A percentile compares a stretch with the other conserved stretches of the same genome.
Conservation (phyloP, 2,329 filamentous ascomycete species). For the Botrytis byssoidea region DNA sequence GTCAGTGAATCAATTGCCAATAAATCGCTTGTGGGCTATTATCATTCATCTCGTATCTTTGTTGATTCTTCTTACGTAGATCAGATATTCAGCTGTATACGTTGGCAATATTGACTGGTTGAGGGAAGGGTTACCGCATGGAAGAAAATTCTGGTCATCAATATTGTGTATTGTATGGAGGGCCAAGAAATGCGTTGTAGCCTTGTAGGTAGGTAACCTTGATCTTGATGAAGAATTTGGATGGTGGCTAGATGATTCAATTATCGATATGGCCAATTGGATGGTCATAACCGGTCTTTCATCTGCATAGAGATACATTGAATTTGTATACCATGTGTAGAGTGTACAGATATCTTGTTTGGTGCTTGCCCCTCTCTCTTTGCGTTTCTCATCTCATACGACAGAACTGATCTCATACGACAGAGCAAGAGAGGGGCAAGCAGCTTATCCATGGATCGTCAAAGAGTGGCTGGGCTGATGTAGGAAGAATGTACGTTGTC, state of each 20-base stretch:
- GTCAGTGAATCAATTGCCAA: background rate
- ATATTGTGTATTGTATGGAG: background rate
- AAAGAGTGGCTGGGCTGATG: background rate
- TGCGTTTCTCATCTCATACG: background rate
- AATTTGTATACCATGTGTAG: background rate
- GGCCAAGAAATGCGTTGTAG: background rate
- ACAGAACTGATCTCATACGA: background rate
- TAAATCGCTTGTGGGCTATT: background rate
- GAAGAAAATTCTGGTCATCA: background rate
- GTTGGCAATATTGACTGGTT: background rate
- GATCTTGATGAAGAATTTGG: background rate
- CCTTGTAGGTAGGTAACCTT: background rate
- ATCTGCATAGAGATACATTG: background rate
- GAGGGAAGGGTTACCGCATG: background rate
- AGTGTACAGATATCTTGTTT: background rate
- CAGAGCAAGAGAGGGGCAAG: background rate
- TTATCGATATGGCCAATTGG: background rate
- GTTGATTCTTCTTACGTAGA: background rate
- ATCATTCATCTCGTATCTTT: background rate
- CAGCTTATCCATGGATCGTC: slow-evolving; percentile 2
- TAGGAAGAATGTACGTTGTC: background rate
- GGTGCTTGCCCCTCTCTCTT: background rate
- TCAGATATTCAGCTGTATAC: background rate
- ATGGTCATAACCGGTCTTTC: background rate
- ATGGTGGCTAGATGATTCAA: background rate